Base-by-base conservation (phyloP, 768 basidiomycete genomes). In the Leucosporidium yakuticum region DNA sequence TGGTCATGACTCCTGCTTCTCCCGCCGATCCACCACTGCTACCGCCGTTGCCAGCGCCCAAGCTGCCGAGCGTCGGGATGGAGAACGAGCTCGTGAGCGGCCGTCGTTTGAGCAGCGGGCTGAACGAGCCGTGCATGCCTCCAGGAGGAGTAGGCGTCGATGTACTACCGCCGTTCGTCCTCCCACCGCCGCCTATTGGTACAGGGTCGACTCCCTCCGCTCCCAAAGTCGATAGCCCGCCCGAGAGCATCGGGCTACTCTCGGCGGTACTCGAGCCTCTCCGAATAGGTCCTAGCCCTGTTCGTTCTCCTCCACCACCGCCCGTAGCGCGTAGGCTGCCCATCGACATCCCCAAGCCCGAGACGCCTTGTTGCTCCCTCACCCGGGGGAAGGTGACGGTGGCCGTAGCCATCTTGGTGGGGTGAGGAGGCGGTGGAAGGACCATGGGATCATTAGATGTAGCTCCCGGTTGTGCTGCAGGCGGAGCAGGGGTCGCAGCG, bases 401-500 rank as follows among this genome's bases (percentile, higher is more conserved):
- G 19, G 67, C 68, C 20, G 61, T 59, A 2, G 67, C 65, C 9
- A 65, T n/a, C 32, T 55, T 60, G 0, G 68, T 67, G 1, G 65
- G 60, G 53, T 62, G 51, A 0, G 32, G 21, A 4, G 71, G 71
- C 8, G 71, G 65, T 5, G 68, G 29, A 7, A 29, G 5, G 2
- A 54, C n/a, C 1, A 65, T 62, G 44, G 53, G 60, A 8, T 62
- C 63, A 20, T 60, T 36, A 1, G 53, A 21, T 12, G 32, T 21
- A 15, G 60, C 11, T 2, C 8, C 31, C 23, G 31, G 19, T 4
- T 57, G n/a, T 17, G 51, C 32, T 1, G 48, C 68, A 64, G 54
- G 82, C 78, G 63, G 89, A 83, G 61, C 78, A 76, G 73, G 54
- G 67, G 77, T 85, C 85, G 76, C 84, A 9, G 34, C 23, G 4